Conservation (phyloP, 164 flowering plant genomes). For the Piper longum region DNA sequence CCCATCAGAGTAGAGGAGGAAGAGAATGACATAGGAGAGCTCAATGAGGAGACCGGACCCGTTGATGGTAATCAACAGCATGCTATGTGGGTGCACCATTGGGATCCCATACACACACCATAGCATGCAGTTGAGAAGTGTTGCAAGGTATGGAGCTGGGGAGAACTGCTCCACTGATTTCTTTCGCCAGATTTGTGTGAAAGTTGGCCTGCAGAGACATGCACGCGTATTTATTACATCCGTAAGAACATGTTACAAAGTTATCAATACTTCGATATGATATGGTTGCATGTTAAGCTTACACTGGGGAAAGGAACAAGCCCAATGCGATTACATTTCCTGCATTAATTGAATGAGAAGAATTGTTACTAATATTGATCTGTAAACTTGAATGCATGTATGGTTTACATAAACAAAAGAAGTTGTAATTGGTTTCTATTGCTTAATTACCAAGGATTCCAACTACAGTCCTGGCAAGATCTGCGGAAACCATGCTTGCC, state of each 20-base stretch:
- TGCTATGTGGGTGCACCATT: constrained; percentile 53
- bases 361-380: too few relatives aligned
- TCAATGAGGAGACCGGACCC: constrained; percentile 53
- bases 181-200: constrained; percentile 58
- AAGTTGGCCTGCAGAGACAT: constrained; percentile 55
- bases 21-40: constrained; percentile 35
- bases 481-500: constrained; percentile 34
- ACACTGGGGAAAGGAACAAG: constrained; percentile 61
- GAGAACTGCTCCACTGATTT: constrained; percentile 72
- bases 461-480: constrained; percentile 26
- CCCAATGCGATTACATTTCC: constrained; percentile 48
- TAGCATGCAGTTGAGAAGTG: constrained; percentile 59
- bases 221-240: neutral
- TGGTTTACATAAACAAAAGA: neutral
- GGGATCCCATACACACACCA: constrained; percentile 81
- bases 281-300: constrained; percentile 2
- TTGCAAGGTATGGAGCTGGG: constrained; percentile 56
- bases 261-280: neutral
- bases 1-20: constrained; percentile 29
- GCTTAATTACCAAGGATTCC: constrained; percentile 34
- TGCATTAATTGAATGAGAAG: constrained; percentile 19
- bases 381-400: neutral
- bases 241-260: neutral
- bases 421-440: neutral
- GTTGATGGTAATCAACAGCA: constrained; percentile 50